Base-by-base conservation (phyloP, 352 stramenopile genomes). In the Phytophthora sojae region DNA sequence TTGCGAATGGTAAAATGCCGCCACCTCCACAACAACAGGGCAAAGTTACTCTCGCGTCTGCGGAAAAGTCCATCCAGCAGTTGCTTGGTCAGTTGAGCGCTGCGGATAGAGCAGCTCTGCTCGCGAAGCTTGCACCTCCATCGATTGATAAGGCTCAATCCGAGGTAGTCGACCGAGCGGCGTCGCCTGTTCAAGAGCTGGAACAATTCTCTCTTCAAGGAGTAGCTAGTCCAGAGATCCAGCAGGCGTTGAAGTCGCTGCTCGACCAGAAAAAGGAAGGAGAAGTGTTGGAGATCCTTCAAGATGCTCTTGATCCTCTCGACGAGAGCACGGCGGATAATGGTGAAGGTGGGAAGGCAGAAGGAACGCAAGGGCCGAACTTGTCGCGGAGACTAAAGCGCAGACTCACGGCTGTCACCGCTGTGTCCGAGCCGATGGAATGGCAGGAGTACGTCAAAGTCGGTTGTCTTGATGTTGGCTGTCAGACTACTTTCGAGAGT, bases 361-460 rank as follows among this genome's bases (percentile, higher is more conserved):
- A 75, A 4, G 50, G 26, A 39, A 6, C 25, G 0, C 47, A 60
- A 21, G 9, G 35, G 2, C n/a, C 26, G 6, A 69, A 56, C 32
- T 30, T 81, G n/a, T 62, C 63, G 17, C n/a, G 49, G 45, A 60
- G 59, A 50, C 12, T 84, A 0, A 73, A 75, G 17, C 72, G 82
- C 45, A 90, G 83, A 49, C 45, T 91, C 11, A 91, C 79, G 21
- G 85, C 85, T 9, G 79, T 93, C 0, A 61, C 76, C 25, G 83
- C 85, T 37, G 77, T 91, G 15, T 65, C 82, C 0, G 79, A 91
- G 53, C 80, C 85, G 21, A 93, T 91, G 63, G 76, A 89, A 50
- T 90, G 83, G 82, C 82, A 93, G 19, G 75, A 89, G 44, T 80
- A 67, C 53, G 81, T 91, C 26, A 85, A 81, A 65, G 47, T 90